Evolutionary conservation across 371 early-diverging fungal species (phyloP).

Genomic region (Dichotomocladium elegans): DNA sequence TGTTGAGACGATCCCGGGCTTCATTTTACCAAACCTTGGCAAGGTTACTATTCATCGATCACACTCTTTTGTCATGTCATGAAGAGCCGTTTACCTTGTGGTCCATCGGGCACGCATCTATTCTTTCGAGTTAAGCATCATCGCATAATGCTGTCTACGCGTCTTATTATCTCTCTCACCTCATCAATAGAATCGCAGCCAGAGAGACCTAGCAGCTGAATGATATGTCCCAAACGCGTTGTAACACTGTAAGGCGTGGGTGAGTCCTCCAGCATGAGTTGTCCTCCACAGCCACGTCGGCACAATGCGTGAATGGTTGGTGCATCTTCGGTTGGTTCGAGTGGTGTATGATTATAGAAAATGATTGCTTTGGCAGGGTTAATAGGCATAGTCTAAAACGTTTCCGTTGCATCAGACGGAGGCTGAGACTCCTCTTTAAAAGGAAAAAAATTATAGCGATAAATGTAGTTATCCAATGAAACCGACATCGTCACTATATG

Average conservation of each 20-base stretch:
- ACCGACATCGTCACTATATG: too few relatives aligned
- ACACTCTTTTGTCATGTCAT: neutral
- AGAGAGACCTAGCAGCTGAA: conserved; percentile 10
- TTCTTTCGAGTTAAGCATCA: neutral
- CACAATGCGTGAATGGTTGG: conserved; percentile 2
- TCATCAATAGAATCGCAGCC: conserved; percentile 5
- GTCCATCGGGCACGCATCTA: neutral
- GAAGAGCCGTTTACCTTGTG: neutral
- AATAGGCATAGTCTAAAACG: too few relatives aligned
- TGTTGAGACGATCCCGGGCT: conserved; percentile 20
- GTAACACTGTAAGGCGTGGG: neutral
- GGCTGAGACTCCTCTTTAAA: too few relatives aligned
- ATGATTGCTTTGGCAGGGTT: neutral
- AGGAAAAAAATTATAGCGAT: too few relatives aligned
- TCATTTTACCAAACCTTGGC: conserved; percentile 27
- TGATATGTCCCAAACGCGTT: neutral
- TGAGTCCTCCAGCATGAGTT: conserved; percentile 11
- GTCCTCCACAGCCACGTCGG: conserved; percentile 21
- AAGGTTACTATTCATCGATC: neutral
- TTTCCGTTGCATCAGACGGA: too few relatives aligned
- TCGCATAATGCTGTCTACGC: neutral
- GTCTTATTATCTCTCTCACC: neutral
- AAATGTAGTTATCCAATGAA: too few relatives aligned
- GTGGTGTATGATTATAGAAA: neutral
- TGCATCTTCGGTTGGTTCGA: neutral